Evolutionary conservation across 805 yeast species (phyloP).

Genomic region (Wickerhamiella spandovensis): DNA sequence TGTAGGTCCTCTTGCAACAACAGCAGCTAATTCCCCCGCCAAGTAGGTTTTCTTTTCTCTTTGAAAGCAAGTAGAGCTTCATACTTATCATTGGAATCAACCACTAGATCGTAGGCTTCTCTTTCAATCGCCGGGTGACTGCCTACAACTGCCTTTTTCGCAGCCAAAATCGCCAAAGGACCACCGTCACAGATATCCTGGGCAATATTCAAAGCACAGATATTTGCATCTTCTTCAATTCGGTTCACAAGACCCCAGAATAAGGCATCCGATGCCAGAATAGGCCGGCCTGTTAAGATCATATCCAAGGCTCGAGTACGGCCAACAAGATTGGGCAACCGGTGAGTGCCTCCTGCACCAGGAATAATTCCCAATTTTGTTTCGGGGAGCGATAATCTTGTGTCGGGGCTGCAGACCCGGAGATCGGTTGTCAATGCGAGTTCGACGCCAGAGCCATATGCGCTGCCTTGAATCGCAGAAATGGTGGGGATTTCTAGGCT

Average conservation of each 20-base stretch:
- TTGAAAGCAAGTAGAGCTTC: conserved; percentile 30
- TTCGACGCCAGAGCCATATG: conserved; percentile 35
- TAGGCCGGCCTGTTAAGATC: conserved; percentile 29
- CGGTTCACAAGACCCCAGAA: conserved; percentile 27
- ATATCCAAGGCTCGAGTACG: conserved; percentile 30
- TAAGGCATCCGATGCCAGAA: conserved; percentile 27
- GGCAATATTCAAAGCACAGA: conserved; percentile 19
- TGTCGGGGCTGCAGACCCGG: conserved; percentile 18
- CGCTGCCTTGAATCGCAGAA: conserved; percentile 32
- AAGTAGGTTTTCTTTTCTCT: conserved; percentile 25
- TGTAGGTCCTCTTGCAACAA: too few relatives aligned
- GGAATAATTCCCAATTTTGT: conserved; percentile 33
- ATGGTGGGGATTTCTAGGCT: conserved; percentile 29
- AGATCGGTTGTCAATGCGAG: conserved; percentile 31
- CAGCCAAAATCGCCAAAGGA: conserved; percentile 21
- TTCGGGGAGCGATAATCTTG: conserved; percentile 24
- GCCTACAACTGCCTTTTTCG: conserved; percentile 21
- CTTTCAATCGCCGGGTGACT: conserved; percentile 17
- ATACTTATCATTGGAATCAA: conserved; percentile 23
- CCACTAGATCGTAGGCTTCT: conserved; percentile 17
- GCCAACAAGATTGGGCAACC: conserved; percentile 30
- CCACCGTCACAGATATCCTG: conserved; percentile 20
- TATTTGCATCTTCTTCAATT: conserved; percentile 16
- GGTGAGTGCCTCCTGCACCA: conserved; percentile 31
- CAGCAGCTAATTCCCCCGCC: conserved; percentile 12